Conservation (phyloP, 1,139 yeast species). For the Candida pseudoviswanathii region DNA sequence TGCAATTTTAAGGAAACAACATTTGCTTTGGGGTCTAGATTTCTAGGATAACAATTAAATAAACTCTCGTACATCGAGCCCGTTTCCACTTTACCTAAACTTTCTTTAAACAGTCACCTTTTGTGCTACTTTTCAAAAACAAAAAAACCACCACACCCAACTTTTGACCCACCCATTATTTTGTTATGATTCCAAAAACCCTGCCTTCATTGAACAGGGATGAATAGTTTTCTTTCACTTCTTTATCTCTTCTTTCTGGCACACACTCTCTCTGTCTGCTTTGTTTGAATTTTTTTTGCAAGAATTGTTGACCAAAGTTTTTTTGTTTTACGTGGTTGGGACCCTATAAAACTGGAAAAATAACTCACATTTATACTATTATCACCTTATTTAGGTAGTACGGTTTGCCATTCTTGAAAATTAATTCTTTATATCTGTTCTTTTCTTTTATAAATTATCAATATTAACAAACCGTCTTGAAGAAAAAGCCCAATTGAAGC, state of each 20-base stretch:
- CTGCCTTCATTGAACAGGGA: slow-evolving; percentile 1
- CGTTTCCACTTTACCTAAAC: neutral
- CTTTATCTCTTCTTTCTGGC: neutral
- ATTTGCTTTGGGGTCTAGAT: neutral
- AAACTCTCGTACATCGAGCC: neutral
- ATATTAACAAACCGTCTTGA: neutral
- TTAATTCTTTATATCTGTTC: neutral
- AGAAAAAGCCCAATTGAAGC: neutral
- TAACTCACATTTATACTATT: neutral
- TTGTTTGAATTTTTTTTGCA: neutral
- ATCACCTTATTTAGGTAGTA: slow-evolving; percentile 2
- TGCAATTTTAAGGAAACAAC: neutral
- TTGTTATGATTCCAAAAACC: slow-evolving; percentile 1
- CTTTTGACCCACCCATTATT: neutral
- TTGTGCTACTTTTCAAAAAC: neutral
- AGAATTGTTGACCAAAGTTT: neutral
- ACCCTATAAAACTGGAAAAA: neutral
- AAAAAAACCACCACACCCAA: neutral
- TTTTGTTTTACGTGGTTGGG: neutral
- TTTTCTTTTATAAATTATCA: neutral
- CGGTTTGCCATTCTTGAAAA: neutral
- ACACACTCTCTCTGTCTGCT: neutral
- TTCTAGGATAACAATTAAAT: slow-evolving; percentile 3
- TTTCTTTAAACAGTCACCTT: neutral
- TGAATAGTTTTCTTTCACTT: neutral